A percentile compares a stretch with the other conserved stretches of the same genome.
Evolutionary conservation across 1,284 basidiomycete species (phyloP).

Genomic region (Ustilago loliicola): DNA sequence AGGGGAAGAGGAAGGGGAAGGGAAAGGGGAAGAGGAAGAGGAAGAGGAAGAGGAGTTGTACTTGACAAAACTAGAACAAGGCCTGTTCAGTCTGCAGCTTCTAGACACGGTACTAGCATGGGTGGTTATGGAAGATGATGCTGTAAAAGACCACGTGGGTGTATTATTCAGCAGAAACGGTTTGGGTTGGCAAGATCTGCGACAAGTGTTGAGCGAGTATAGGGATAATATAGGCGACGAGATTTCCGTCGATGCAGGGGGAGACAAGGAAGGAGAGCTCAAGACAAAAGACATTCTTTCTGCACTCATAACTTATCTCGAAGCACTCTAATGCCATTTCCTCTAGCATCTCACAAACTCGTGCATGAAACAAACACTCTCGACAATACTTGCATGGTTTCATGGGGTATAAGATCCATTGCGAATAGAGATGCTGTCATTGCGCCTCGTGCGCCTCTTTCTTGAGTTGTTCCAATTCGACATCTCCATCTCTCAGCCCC

Average conservation of each 20-base stretch:
- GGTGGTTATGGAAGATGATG: slow-evolving; percentile 98
- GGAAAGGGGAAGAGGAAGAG: too few relatives aligned
- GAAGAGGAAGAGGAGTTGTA: slow-evolving; percentile 79
- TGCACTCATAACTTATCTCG: slow-evolving; percentile 59
- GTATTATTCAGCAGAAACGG: slow-evolving; percentile 39
- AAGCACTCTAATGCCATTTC: slow-evolving; percentile 22
- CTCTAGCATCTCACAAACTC: background rate
- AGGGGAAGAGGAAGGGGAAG: slow-evolving; percentile 75
- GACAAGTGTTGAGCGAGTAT: slow-evolving; percentile 53
- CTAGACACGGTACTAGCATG: slow-evolving; percentile 94
- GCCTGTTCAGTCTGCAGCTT: slow-evolving; percentile 88
- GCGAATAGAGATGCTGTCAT: slow-evolving; percentile 9
- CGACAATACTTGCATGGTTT: background rate
- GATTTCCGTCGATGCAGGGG: slow-evolving; percentile 14
- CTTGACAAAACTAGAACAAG: slow-evolving; percentile 84
- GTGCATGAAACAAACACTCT: background rate
- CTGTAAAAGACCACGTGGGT: slow-evolving; percentile 69
- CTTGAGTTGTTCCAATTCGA: slow-evolving; percentile 37
- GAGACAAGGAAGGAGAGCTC: slow-evolving; percentile 6
- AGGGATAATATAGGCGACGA: slow-evolving; percentile 60
- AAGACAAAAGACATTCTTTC: slow-evolving; percentile 54
- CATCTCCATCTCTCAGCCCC: slow-evolving; percentile 44
- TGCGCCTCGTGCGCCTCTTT: slow-evolving; percentile 7
- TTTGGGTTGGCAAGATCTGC: slow-evolving; percentile 27
- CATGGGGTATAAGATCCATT: background rate